Percentiles rank a stretch among this genome's conserved stretches.
These are phyloP conservation scores for Alternaria sp. DNA, from an alignment of 2,329 filamentous ascomycete genomes.

Conservation along the genomic window DNA sequence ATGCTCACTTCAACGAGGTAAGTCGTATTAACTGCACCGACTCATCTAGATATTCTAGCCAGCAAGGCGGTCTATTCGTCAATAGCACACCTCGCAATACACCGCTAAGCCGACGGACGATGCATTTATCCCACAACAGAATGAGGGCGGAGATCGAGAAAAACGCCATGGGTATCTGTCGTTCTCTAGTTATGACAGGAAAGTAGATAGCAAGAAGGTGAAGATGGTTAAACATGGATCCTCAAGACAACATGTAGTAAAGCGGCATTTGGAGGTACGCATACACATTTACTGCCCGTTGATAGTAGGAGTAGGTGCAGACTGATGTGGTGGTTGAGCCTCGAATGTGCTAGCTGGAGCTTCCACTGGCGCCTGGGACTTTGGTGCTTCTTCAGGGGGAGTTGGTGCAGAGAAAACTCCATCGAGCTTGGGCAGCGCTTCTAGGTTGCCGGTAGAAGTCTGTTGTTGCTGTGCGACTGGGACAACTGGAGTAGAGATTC, in stretches of 20 bases:
- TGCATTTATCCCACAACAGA: background rate
- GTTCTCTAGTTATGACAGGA: constrained; percentile 1
- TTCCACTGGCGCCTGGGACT: constrained; percentile 6
- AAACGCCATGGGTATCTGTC: constrained; percentile 19
- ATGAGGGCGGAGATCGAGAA: background rate
- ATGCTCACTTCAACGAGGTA: background rate
- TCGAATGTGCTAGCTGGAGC: background rate
- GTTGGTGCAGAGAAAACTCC: constrained; percentile 34
- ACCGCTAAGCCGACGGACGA: background rate
- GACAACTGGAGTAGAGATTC: constrained; percentile 10
- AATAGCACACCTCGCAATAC: background rate
- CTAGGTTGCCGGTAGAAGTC: constrained; percentile 3
- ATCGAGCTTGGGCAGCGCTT: constrained; percentile 18
- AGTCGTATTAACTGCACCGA: background rate
- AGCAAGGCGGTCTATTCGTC: background rate
- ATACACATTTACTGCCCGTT: constrained; percentile 30
- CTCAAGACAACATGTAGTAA: background rate
- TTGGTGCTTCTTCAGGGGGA: constrained; percentile 27
- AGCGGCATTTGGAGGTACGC: background rate
- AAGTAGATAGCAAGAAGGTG: background rate
- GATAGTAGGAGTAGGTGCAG: background rate
- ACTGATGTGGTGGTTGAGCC: background rate
- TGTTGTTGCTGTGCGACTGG: constrained; percentile 13
- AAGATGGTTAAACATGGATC: background rate
- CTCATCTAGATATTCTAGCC: background rate